Evolutionary conservation across 1,284 basidiomycete genomes (phyloP).

Genomic region (Ceratobasidium sp.): DNA sequence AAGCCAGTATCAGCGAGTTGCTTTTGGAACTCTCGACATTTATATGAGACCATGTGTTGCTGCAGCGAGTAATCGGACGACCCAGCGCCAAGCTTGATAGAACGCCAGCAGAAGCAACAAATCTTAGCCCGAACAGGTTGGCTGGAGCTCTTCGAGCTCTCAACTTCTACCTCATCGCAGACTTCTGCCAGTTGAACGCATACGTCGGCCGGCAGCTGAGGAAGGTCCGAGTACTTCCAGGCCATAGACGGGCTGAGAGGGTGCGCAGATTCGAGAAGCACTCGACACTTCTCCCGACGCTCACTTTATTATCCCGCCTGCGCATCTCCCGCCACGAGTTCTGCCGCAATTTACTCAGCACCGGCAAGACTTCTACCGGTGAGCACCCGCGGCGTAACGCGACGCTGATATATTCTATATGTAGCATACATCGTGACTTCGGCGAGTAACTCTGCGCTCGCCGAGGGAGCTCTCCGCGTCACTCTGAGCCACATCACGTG

Average conservation of each 20-base stretch:
- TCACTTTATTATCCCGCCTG: background rate
- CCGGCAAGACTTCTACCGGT: no score
- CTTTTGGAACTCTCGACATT: background rate
- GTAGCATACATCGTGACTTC: slow-evolving; percentile 21
- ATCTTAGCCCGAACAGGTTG: background rate
- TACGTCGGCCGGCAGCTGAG: background rate
- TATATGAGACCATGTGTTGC: slow-evolving; percentile 1
- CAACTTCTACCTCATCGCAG: background rate
- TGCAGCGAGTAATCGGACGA: slow-evolving; percentile 1
- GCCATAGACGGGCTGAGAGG: background rate
- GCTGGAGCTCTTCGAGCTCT: background rate
- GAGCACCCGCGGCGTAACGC: no score
- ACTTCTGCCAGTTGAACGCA: background rate
- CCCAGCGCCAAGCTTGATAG: slow-evolving; percentile 1
- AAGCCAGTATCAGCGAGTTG: background rate
- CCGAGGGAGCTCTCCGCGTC: slow-evolving; percentile 4
- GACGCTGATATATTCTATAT: background rate
- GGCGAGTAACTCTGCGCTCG: background rate
- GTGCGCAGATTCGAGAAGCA: background rate
- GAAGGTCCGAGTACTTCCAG: background rate
- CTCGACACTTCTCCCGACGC: background rate
- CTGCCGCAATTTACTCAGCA: no score
- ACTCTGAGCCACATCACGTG: background rate
- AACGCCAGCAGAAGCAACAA: background rate
- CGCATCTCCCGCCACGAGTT: no score